Evolutionary conservation across 1,284 basidiomycete species (phyloP).

Genomic region (Austroboletus novae-zelandiae): DNA sequence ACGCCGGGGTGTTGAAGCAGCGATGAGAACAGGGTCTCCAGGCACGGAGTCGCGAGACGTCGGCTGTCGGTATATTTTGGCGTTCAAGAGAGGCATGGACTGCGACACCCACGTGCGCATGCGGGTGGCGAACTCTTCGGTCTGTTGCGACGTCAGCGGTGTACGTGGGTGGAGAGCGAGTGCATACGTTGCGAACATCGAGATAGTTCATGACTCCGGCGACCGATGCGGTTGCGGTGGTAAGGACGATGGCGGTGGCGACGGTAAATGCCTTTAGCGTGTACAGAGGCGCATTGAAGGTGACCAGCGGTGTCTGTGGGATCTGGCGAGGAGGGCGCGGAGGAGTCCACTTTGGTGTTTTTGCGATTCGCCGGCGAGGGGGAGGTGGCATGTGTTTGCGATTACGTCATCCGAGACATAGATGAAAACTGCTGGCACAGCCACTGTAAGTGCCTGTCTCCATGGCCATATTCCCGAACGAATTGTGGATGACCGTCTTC

Average conservation of each 20-base stretch:
- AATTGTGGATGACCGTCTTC: slow-evolving; percentile 28
- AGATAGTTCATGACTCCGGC: slow-evolving; percentile 40
- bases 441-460: background rate
- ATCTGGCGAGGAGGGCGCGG: background rate
- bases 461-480: slow-evolving; percentile 22
- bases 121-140: slow-evolving; percentile 51
- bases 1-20: background rate
- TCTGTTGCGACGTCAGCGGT: slow-evolving; percentile 34
- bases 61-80: slow-evolving; percentile 46
- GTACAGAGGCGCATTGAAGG: slow-evolving; percentile 43
- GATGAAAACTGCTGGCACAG: background rate
- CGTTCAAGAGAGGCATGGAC: slow-evolving; percentile 47
- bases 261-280: slow-evolving; percentile 45
- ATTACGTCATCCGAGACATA: background rate
- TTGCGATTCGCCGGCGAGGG: background rate
- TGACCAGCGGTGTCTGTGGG: slow-evolving; percentile 1
- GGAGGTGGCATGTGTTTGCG: background rate
- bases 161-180: too few relatives aligned
- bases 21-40: slow-evolving; percentile 1
- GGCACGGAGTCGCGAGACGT: slow-evolving; percentile 11
- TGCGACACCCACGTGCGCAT: slow-evolving; percentile 47
- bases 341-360: background rate
- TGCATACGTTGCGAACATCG: slow-evolving; percentile 40
- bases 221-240: slow-evolving; percentile 33
- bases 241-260: slow-evolving; percentile 42